These are phyloP conservation scores for Myochromella boudieri DNA, from an alignment of 768 basidiomycete genomes.

Conservation along the genomic window DNA sequence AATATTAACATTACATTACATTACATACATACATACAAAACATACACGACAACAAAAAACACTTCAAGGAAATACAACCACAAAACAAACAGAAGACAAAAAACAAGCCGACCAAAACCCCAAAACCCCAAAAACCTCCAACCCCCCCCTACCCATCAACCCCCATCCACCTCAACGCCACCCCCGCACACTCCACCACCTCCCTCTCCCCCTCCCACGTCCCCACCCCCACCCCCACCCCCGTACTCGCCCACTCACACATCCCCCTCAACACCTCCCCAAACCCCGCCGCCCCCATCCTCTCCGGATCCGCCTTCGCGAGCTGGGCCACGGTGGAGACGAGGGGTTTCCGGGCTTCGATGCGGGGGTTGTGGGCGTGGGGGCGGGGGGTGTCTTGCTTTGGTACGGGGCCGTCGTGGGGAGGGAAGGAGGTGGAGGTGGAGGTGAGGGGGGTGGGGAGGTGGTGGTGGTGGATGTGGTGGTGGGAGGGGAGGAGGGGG, in stretches of 20 bases:
- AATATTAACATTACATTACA: no score
- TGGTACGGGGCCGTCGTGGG: no score
- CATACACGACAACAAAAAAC: no score
- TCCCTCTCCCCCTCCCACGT: conserved; percentile 62
- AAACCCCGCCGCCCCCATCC: conserved; percentile 37
- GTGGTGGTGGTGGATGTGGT: background rate
- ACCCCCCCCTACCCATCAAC: conserved; percentile 28
- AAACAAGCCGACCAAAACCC: no score
- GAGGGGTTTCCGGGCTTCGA: conserved; percentile 57
- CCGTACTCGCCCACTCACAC: conserved; percentile 37
- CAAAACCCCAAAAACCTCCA: no score
- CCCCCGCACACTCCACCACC: conserved; percentile 55
- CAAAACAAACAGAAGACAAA: no score
- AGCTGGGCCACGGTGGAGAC: conserved; percentile 61
- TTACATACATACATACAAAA: no score
- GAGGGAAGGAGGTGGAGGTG: background rate
- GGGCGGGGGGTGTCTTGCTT: no score
- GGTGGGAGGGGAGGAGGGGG: background rate
- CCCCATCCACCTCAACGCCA: conserved; percentile 53
- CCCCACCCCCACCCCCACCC: conserved; percentile 32
- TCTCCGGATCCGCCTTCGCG: conserved; percentile 38
- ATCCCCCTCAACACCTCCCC: conserved; percentile 38
- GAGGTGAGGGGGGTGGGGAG: background rate
- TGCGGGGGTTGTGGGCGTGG: no score
- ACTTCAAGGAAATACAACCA: no score